A percentile compares a stretch with the other conserved stretches of the same genome.
Evolutionary conservation across 2,329 filamentous ascomycete genomes (phyloP).

Genomic region (Stachybotrys echinatus): DNA sequence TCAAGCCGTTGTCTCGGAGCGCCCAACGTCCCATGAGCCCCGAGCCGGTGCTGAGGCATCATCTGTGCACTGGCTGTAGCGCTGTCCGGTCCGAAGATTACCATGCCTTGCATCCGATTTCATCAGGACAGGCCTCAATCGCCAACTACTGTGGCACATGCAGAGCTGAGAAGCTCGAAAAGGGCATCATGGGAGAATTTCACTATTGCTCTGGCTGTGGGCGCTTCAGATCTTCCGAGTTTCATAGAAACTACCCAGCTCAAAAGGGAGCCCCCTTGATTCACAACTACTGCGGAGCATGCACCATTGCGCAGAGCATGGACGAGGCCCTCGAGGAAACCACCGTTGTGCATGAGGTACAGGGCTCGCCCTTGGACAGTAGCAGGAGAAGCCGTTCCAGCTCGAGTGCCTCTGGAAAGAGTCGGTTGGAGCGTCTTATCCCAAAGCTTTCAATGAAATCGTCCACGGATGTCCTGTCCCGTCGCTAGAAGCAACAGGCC

Average conservation of each 20-base stretch:
- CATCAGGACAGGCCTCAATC: conserved; percentile 12
- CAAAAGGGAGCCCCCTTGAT: conserved; percentile 17
- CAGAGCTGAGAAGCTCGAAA: conserved; percentile 16
- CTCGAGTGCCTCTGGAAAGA: not conserved
- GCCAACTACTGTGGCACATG: conserved; percentile 30
- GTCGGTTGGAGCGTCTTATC: not conserved
- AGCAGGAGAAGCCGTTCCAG: not conserved
- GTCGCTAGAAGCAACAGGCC: not conserved
- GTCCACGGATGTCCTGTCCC: not conserved
- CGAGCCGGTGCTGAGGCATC: conserved; percentile 14
- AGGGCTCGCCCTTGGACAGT: too few species aligned
- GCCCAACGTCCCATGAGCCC: conserved; percentile 9
- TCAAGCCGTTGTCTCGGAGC: too few species aligned
- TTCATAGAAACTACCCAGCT: conserved; percentile 22
- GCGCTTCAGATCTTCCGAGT: conserved; percentile 30
- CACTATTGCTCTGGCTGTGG: conserved; percentile 40
- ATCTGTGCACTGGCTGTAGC: conserved; percentile 31
- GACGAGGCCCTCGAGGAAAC: conserved; percentile 16
- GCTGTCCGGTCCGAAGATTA: conserved; percentile 26
- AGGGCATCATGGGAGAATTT: conserved; percentile 14
- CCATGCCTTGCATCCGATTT: conserved; percentile 26
- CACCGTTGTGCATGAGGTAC: conserved; percentile 20
- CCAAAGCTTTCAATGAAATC: not conserved
- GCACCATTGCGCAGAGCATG: conserved; percentile 15
- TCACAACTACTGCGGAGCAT: conserved; percentile 26